These are phyloP conservation scores for Periconia sp. DNA, from an alignment of 2,329 filamentous ascomycete genomes.

Conservation along the genomic window DNA sequence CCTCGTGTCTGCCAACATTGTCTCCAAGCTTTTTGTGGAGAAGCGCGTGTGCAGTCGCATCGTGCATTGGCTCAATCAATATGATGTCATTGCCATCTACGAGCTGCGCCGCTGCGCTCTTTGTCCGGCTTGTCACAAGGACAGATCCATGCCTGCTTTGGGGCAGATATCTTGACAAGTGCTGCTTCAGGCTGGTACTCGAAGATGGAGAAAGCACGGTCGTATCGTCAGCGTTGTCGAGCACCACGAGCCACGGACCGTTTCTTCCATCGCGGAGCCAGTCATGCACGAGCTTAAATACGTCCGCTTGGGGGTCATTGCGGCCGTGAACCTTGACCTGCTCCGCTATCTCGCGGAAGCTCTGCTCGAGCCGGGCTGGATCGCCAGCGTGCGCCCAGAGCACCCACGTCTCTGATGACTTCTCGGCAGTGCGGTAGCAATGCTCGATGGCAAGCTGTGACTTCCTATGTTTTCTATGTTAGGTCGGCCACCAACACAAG, in stretches of 20 bases:
- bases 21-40: too few relatives aligned
- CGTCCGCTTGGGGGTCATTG: conserved; percentile 10
- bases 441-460: conserved; percentile 13
- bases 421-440: conserved; percentile 3
- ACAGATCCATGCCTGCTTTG: too few relatives aligned
- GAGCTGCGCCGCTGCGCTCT: too few relatives aligned
- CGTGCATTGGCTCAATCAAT: too few relatives aligned
- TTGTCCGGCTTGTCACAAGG: neutral
- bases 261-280: conserved; percentile 15
- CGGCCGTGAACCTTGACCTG: conserved; percentile 8
- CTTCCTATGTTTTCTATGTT: conserved; percentile 4
- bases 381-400: conserved; percentile 15
- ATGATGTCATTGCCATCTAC: too few relatives aligned
- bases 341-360: conserved; percentile 12
- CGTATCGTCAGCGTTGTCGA: conserved; percentile 13
- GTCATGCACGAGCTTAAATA: conserved; percentile 12
- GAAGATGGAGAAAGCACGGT: neutral
- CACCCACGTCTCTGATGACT: conserved; percentile 8
- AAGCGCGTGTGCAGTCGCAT: too few relatives aligned
- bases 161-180: too few relatives aligned
- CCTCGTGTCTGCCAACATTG: too few relatives aligned
- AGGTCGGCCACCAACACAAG: neutral
- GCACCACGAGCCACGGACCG: conserved; percentile 12
- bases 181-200: too few relatives aligned
- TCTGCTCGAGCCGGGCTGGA: conserved; percentile 12